phyloP scores from a whole-genome alignment of 345 rosid species.

The Ceriops zippeliana region DNA sequence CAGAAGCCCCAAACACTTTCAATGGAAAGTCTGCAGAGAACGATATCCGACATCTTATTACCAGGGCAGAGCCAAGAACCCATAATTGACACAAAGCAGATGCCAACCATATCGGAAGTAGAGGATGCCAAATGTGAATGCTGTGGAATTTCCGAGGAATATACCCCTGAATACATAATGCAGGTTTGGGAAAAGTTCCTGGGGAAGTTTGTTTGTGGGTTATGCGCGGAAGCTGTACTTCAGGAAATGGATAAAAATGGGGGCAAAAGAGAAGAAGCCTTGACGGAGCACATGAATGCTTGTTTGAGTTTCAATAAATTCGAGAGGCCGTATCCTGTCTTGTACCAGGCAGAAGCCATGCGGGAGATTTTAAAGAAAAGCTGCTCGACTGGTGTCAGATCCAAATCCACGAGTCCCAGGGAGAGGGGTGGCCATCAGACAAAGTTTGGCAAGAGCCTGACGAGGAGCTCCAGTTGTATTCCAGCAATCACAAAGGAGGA shows the following conservation, averaged over 20 bases:
- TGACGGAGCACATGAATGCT: conserved; percentile 30
- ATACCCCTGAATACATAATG: conserved; percentile 33
- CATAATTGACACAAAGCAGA: conserved; percentile 6
- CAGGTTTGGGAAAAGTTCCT: conserved; percentile 16
- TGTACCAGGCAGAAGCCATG: conserved; percentile 29
- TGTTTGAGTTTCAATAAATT: conserved; percentile 24
- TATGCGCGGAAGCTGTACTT: conserved; percentile 36
- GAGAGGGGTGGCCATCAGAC: conserved; percentile 6
- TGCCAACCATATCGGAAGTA: conserved; percentile 11
- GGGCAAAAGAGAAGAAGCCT: conserved; percentile 34
- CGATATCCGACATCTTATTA: conserved; percentile 64
- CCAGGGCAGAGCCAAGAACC: conserved; percentile 49
- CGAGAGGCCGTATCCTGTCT: conserved; percentile 21
- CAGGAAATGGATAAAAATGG: conserved; percentile 30
- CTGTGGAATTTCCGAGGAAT: conserved; percentile 39
- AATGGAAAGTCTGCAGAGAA: conserved; percentile 51
- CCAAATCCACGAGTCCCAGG: conserved; percentile 16
- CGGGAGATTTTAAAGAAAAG: conserved; percentile 28
- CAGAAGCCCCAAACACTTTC: conserved; percentile 26
- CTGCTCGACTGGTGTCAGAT: not conserved
- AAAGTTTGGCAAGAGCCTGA: conserved; percentile 8
- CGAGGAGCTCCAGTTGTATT: conserved; percentile 32
- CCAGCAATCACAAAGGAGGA: conserved; percentile 22
- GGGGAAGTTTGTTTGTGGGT: conserved; percentile 32
- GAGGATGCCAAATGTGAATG: conserved; percentile 33